Base-by-base conservation (phyloP, 257 asterid species). In the Marsdenia floribunda region DNA sequence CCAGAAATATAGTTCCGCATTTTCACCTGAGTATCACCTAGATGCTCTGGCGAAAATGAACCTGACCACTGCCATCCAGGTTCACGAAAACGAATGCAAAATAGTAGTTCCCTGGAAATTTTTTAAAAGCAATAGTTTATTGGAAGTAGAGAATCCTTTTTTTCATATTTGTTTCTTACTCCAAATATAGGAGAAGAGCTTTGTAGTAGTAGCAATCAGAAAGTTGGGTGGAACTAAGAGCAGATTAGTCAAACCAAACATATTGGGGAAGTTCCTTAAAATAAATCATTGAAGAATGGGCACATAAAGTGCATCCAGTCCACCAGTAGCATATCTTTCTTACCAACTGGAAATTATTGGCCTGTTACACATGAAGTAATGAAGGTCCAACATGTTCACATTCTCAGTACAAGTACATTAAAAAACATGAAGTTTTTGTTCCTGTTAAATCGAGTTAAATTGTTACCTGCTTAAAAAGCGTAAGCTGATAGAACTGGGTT, bases 41-140 rank as follows among this genome's bases (percentile, higher is more conserved):
- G 87, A 76, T 88, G 93, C 85, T 94, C 97, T 33, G 97, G 97
- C 72, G 86, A 88, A 88, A 94, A 94, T 84, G 95, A 88, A 53
- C 99, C 99, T 53, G 99, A 94, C 97, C 97, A 94, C 87, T 94
- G 97, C 93, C 96, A 92, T 77, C 99, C 97, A 75, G 97, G 97
- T 78, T 87, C 99, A 72, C 86, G 90, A 77, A 94, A 88, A 66
- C 93, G 90, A 73, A 94, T 81, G 29, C 96, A 89, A 75, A 94
- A 88, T 79, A 90, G 82, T 63, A 92, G 82, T 49, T 92, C 99
- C 90, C 99, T 94, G 90, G 54, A 81, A 79, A 59, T 76, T 10
- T 68, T 64, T 72, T 64, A 11, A 68, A 80, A 57, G 65, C 74
- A 70, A 13, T 26, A 65, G 11, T 55, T 29, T 22, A 75, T 75